Evolutionary conservation across 768 basidiomycete genomes (phyloP).

Genomic region (Pleurotus ostreatus): DNA sequence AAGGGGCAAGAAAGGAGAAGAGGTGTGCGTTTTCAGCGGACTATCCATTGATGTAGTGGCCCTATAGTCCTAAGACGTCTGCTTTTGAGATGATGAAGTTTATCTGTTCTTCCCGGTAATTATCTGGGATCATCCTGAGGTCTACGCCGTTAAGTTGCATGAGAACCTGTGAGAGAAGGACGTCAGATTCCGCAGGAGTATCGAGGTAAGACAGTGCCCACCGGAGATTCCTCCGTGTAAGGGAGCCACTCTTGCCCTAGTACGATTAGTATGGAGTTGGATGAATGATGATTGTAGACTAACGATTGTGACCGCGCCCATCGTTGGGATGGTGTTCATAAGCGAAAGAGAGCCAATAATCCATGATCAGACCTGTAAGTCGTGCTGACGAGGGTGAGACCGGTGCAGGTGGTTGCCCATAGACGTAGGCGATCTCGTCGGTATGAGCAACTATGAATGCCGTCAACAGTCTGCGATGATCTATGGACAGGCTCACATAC

Average conservation of each 20-base stretch:
- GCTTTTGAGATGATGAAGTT: constrained; percentile 18
- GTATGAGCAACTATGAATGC: background rate
- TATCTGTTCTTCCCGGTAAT: constrained; percentile 23
- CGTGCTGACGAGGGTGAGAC: constrained; percentile 3
- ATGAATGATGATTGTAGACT: background rate
- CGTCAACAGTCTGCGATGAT: too few relatives aligned
- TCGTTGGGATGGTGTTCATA: constrained; percentile 40
- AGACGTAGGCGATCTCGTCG: background rate
- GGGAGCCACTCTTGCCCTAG: background rate
- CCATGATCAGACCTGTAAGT: constrained; percentile 32
- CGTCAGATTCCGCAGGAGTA: background rate
- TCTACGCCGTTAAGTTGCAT: constrained; percentile 24
- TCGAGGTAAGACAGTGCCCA: background rate
- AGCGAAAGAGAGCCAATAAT: constrained; percentile 45
- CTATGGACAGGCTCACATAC: too few relatives aligned
- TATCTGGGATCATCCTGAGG: constrained; percentile 21
- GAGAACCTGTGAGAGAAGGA: constrained; percentile 12
- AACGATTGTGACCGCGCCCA: constrained; percentile 30
- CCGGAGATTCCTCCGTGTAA: background rate
- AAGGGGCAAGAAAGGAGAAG: too few relatives aligned
- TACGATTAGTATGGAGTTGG: background rate
- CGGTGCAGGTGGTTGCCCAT: background rate
- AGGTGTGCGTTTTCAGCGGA: too few relatives aligned
- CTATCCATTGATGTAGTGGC: background rate
- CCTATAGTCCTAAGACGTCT: background rate